phyloP scores from a whole-genome alignment of 2,329 filamentous ascomycete species.

The Aspergillus sp. region DNA sequence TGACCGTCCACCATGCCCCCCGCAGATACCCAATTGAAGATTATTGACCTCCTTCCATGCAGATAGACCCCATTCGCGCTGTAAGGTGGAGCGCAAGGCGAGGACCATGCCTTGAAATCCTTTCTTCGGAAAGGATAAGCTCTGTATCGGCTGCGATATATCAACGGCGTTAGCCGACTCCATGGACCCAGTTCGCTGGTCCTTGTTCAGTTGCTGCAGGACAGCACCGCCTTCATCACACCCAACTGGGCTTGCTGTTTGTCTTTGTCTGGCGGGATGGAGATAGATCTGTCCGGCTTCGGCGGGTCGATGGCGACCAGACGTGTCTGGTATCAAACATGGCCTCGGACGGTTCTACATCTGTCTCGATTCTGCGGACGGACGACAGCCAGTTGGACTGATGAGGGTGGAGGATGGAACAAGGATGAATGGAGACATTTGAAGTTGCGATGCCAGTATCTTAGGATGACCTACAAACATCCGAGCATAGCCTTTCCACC shows the following conservation, averaged over 20 bases:
- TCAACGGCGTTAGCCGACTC: constrained; percentile 28
- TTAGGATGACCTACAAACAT: too few species aligned
- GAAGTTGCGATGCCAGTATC: too few species aligned
- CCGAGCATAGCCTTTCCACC: too few species aligned
- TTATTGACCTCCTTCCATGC: constrained; percentile 1
- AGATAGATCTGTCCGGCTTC: constrained; percentile 21
- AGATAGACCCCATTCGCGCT: constrained; percentile 39
- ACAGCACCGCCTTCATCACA: constrained; percentile 9
- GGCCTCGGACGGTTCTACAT: constrained; percentile 6
- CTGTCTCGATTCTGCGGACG: constrained; percentile 6
- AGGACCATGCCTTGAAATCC: constrained; percentile 52
- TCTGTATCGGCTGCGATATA: constrained; percentile 55
- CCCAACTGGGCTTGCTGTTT: constrained; percentile 8
- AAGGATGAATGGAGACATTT: not conserved
- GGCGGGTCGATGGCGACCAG: not conserved
- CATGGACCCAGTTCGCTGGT: constrained; percentile 14
- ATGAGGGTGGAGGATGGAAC: not conserved
- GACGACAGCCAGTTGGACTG: constrained; percentile 1
- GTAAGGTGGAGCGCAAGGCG: constrained; percentile 55
- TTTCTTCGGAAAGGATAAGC: constrained; percentile 39
- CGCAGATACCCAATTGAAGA: constrained; percentile 26
- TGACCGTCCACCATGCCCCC: not conserved
- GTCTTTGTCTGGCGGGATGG: constrained; percentile 11
- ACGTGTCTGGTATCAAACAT: not conserved
- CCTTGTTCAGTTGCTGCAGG: constrained; percentile 8